Base-by-base conservation (phyloP, 345 rosid genomes). In the Psidium guajava region DNA sequence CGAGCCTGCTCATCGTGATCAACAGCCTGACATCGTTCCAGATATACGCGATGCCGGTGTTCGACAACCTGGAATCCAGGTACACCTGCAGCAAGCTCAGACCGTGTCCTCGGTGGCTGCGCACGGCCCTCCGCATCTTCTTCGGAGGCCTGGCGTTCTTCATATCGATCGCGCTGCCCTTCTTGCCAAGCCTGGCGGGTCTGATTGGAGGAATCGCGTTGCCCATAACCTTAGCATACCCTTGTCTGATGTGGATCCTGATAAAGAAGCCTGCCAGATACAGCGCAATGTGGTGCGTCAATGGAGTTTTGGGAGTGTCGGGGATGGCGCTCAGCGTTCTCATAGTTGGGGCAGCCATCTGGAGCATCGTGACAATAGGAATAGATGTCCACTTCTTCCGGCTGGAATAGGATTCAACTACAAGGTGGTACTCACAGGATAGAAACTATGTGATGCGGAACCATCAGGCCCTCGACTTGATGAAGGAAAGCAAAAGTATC, bases 41-140 rank as follows among this genome's bases (percentile, higher is more conserved):
- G 87, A 90, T 94, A 82, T 92, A 92, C 44, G 94, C 95, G 4
- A 94, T 91, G 94, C 95, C 94, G 6, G 92, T 91, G 5, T 92
- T 92, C 40, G 95, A 94, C 88, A 91, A 90, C 82, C 81, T 94
- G 49, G 94, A 94, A 86, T 83, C 90, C 54, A 89, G 88, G 85
- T 93, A 88, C 59, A 93, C 91, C 3, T 87, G 89, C 89, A 90
- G 85, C 69, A 85, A 40, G 86, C 87, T 85, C 59, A 88, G 85
- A 83, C 92, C 94, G 27, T 94, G 96, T 58, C 92, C 96, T 3
- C 44, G 55, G 83, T 93, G 94, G 94, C 57, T 93, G 18, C 90
- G 95, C n/a, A 84, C 89, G 9, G 87, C 59, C 25, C 36, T 91
- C 53, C 86, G 93, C 25, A 75, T 88, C 54, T 86, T 90, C 84